phyloP scores from a whole-genome alignment of 345 rosid genomes.

The Diplotaxis tenuifolia region DNA sequence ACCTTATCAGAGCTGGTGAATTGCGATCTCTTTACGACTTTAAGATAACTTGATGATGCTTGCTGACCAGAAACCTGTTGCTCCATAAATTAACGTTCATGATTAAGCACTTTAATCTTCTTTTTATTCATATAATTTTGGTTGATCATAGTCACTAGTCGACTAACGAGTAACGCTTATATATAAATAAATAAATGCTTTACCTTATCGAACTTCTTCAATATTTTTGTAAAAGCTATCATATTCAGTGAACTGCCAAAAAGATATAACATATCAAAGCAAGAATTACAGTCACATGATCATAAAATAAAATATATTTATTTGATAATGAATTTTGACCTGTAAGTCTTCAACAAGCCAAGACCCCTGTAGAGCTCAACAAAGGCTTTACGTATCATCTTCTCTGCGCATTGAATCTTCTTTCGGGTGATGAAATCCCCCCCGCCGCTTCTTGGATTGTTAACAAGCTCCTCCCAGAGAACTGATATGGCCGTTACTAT shows the following conservation, averaged over 20 bases:
- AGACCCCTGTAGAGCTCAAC: conserved; percentile 89
- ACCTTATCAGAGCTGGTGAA: conserved; percentile 98
- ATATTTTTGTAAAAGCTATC: conserved; percentile 82
- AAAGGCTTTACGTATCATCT: conserved; percentile 80
- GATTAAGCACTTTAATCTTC: conserved; percentile 19
- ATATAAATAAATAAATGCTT: background rate
- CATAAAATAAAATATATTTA: conserved; percentile 3
- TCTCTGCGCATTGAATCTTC: conserved; percentile 84
- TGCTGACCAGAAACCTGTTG: conserved; percentile 77
- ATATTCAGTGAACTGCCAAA: conserved; percentile 74
- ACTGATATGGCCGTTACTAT: conserved; percentile 63
- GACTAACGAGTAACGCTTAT: background rate
- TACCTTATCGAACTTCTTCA: conserved; percentile 98
- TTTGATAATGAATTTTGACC: conserved; percentile 45
- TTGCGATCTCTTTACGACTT: conserved; percentile 80
- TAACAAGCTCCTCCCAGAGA: conserved; percentile 90
- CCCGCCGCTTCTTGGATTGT: conserved; percentile 54
- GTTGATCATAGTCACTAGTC: conserved; percentile 1
- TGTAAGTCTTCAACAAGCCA: conserved; percentile 67
- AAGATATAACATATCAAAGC: background rate
- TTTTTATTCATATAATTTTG: background rate
- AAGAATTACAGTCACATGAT: conserved; percentile 14
- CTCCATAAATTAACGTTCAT: conserved; percentile 9
- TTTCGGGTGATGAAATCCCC: conserved; percentile 61
- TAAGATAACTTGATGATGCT: conserved; percentile 75